Evolutionary conservation across 2,329 filamentous ascomycete genomes (phyloP).

Genomic region (Xylogone sp.): DNA sequence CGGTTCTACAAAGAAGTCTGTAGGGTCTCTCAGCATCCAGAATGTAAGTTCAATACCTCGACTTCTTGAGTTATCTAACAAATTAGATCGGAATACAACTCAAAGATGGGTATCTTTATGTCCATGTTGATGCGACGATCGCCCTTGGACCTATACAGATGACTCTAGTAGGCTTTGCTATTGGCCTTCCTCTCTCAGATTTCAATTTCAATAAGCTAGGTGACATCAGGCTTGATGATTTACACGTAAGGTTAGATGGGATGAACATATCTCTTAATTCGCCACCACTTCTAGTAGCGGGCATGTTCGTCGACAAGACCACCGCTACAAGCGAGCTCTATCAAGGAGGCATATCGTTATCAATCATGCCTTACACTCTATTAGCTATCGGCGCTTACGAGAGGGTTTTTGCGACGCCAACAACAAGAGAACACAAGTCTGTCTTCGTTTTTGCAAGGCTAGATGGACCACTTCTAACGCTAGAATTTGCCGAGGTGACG

Average conservation of each 20-base stretch:
- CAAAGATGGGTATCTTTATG: no score
- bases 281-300: slow-evolving; percentile 33
- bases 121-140: slow-evolving; percentile 11
- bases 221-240: not conserved
- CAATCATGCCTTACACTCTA: slow-evolving; percentile 32
- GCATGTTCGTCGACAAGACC: slow-evolving; percentile 28
- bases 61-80: no score
- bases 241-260: slow-evolving; percentile 27
- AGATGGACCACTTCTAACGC: slow-evolving; percentile 31
- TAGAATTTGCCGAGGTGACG: slow-evolving; percentile 34
- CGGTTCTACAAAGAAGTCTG: no score
- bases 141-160: slow-evolving; percentile 5
- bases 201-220: no score
- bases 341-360: slow-evolving; percentile 33
- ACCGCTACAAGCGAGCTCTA: slow-evolving; percentile 19
- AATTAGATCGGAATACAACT: no score
- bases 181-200: not conserved
- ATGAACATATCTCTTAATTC: slow-evolving; percentile 30
- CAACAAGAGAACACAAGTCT: slow-evolving; percentile 13
- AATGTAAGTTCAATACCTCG: no score
- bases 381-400: slow-evolving; percentile 38
- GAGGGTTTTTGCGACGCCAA: no score
- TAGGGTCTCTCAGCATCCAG: no score
- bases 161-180: slow-evolving; percentile 3
- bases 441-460: slow-evolving; percentile 36